These are phyloP conservation scores for Tricholoma sp. DNA, from an alignment of 768 basidiomycete species.

Conservation along the genomic window DNA sequence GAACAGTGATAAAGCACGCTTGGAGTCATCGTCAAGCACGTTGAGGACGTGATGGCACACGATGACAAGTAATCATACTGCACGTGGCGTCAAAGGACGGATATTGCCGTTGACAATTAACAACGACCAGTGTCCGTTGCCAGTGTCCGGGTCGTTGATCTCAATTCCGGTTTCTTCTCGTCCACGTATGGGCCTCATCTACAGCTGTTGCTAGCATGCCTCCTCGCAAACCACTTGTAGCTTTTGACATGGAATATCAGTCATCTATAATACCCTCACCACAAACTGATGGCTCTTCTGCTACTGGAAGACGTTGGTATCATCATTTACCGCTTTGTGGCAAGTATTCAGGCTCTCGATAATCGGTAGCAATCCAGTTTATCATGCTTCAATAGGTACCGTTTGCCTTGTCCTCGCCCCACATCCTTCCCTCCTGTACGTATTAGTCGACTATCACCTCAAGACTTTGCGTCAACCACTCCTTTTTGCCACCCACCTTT, in stretches of 20 bases:
- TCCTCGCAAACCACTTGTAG: slow-evolving; percentile 9
- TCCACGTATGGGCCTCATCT: slow-evolving; percentile 7
- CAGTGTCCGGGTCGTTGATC: not conserved
- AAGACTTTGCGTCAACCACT: slow-evolving; percentile 42
- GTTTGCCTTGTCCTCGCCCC: slow-evolving; percentile 60
- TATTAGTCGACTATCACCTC: slow-evolving; percentile 66
- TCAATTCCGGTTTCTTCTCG: not conserved
- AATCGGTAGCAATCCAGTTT: not conserved
- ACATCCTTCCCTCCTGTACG: slow-evolving; percentile 66
- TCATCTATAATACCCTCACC: not conserved
- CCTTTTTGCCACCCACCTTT: slow-evolving; percentile 48
- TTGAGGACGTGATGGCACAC: not conserved
- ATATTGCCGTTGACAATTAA: slow-evolving; percentile 7
- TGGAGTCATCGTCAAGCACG: slow-evolving; percentile 24
- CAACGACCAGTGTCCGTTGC: not conserved
- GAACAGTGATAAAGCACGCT: slow-evolving; percentile 64
- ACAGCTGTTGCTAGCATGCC: slow-evolving; percentile 14
- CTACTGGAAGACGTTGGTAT: slow-evolving; percentile 42
- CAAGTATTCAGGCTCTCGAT: slow-evolving; percentile 23
- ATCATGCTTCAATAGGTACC: slow-evolving; percentile 23
- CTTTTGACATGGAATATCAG: slow-evolving; percentile 1
- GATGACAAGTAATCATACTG: not conserved
- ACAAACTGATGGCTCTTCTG: slow-evolving; percentile 4
- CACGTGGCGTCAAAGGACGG: not conserved
- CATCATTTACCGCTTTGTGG: slow-evolving; percentile 54